Base-by-base conservation (phyloP, 2,329 filamentous ascomycete species). In the Ophiosphaerella korrae region DNA sequence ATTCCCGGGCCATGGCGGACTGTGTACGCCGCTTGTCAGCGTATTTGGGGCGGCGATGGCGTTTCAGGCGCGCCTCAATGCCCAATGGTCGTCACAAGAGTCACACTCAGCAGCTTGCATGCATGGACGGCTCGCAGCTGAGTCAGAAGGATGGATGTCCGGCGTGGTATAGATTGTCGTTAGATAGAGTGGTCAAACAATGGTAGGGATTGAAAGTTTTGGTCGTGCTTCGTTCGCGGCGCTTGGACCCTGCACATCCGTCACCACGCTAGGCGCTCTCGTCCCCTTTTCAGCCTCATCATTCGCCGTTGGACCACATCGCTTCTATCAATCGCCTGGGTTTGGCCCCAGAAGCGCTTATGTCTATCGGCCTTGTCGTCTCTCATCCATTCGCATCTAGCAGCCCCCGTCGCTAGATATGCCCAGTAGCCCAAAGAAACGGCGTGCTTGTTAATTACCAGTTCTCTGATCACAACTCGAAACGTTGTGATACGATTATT, bases 1-100 rank as follows among this genome's bases (percentile, higher is more conserved):
- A 52, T 21, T 69, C 67, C 49, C 66, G 64, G 26, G 60, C 52
- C 63, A 66, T 66, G 45, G 31, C 18, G 18, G 3, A 21, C 18
- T 3, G 3, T 55, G 49, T 29, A 31, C 39, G 43, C 48, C 45
- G 37, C n/a, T 13, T 12, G 24, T 35, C 21, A 24, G 35, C 23
- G 42, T 23, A 42, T 33, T n/a, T 18, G 51, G 41, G 45, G 48
- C 50, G 45, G 51, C 47, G 45, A 56, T 55, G 51, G 48, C 48
- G 55, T 55, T 55, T 50, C 52, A 42, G 47, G 31, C 33, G 34
- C 45, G 48, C 44, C 49, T 35, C 35, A 24, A n/a, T 42, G 14
- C n/a, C 16, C 23, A 12, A 24, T 16, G 13, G 16, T 26, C 8
- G 16, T 26, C 8, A 29, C 23, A 42, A 29, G 23, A 14, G 26